phyloP scores from a whole-genome alignment of 371 early-diverging fungal species.

The Mucor saturninus region DNA sequence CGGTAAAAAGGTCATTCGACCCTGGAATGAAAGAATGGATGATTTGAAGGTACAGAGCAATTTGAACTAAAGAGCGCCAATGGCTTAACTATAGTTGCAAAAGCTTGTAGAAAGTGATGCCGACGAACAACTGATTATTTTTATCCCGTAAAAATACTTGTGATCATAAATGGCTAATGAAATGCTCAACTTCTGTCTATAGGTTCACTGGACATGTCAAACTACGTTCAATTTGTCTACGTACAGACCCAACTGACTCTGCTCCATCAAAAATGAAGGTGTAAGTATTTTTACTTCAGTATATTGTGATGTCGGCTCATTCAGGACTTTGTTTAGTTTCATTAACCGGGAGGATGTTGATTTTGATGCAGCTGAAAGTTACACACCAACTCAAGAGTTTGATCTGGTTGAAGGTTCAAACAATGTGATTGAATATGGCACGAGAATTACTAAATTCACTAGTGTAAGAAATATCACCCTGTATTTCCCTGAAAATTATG shows the following conservation, averaged over 20 bases:
- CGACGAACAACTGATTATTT: slow-evolving; percentile 89
- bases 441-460: slow-evolving; percentile 82
- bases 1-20: slow-evolving; percentile 82
- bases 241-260: slow-evolving; percentile 67
- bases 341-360: slow-evolving; percentile 91
- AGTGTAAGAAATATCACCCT: slow-evolving; percentile 82
- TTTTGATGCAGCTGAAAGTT: slow-evolving; percentile 82
- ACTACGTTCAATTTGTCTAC: slow-evolving; percentile 84
- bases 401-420: slow-evolving; percentile 67
- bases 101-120: slow-evolving; percentile 85
- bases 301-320: not conserved
- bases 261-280: slow-evolving; percentile 81
- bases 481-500: slow-evolving; percentile 83
- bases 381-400: slow-evolving; percentile 78
- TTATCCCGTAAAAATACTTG: slow-evolving; percentile 90
- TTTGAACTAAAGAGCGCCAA: not conserved
- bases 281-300: slow-evolving; percentile 41
- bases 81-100: not conserved
- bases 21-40: slow-evolving; percentile 83
- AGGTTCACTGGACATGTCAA: slow-evolving; percentile 90
- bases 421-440: slow-evolving; percentile 71
- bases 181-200: not conserved
- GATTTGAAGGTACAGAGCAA: slow-evolving; percentile 56
- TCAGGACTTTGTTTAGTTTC: slow-evolving; percentile 57
- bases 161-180: not conserved